Evolutionary conservation across 108 stramenopile genomes (phyloP).

Genomic region (Cyclostephanos invisitatus): DNA sequence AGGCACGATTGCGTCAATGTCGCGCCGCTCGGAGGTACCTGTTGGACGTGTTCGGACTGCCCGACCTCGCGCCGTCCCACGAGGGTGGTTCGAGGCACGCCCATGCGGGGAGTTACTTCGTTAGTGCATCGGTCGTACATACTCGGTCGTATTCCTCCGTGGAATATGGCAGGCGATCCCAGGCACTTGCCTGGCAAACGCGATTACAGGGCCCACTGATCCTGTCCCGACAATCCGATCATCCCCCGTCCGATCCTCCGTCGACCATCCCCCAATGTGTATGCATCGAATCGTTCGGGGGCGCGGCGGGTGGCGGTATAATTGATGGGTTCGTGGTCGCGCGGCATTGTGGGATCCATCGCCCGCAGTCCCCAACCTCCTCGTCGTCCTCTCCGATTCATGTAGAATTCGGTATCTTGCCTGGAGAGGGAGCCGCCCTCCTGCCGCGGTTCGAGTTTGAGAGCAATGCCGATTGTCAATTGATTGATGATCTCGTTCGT

Average conservation of each 20-base stretch:
- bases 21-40: conserved; percentile 40
- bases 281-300: conserved; percentile 49
- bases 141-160: not conserved
- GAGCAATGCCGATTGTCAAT: conserved; percentile 47
- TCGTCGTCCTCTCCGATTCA: conserved; percentile 4
- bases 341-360: not conserved
- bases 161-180: conserved; percentile 1
- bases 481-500: conserved; percentile 55
- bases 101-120: conserved; percentile 34
- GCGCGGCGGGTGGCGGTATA: conserved; percentile 47
- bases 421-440: conserved; percentile 47
- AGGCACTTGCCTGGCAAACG: conserved; percentile 40
- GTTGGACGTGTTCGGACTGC: conserved; percentile 36
- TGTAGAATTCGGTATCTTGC: conserved; percentile 64
- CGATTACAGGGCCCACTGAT: conserved; percentile 41
- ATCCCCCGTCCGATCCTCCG: conserved; percentile 12
- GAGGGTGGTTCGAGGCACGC: not conserved
- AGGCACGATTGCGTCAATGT: conserved; percentile 36
- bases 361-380: not conserved
- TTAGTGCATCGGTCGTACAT: conserved; percentile 32
- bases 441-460: conserved; percentile 75
- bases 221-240: conserved; percentile 19
- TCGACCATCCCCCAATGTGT: conserved; percentile 13
- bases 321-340: conserved; percentile 69
- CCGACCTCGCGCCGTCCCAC: not conserved